Conservation (phyloP, 768 basidiomycete genomes). For the Amanita rubescens region DNA sequence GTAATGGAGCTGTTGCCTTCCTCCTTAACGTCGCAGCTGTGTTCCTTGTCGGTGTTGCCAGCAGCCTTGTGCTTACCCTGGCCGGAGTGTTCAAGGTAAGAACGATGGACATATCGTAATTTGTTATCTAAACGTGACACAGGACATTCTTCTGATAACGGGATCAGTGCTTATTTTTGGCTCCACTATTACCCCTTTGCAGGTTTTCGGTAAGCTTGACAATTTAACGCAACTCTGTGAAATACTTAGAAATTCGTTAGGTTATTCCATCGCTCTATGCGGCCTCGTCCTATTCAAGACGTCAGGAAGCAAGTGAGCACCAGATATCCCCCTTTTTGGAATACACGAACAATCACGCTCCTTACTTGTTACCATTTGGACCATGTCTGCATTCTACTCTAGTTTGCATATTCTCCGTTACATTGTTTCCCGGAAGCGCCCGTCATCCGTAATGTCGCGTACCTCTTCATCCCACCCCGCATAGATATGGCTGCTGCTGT, state of each 20-base stretch:
- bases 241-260: slow-evolving; percentile 24
- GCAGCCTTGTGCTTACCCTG: slow-evolving; percentile 83
- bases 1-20: slow-evolving; percentile 86
- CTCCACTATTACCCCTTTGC: slow-evolving; percentile 70
- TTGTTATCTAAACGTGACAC: slow-evolving; percentile 1
- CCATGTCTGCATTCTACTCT: neutral
- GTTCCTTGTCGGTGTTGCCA: slow-evolving; percentile 84
- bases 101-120: neutral
- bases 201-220: slow-evolving; percentile 63
- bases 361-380: neutral
- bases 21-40: slow-evolving; percentile 89
- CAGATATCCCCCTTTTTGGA: neutral
- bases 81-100: slow-evolving; percentile 89
- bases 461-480: neutral
- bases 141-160: slow-evolving; percentile 92
- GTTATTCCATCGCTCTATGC: slow-evolving; percentile 82
- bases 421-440: neutral
- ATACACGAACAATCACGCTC: neutral
- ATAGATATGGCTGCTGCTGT: neutral
- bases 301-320: slow-evolving; percentile 46
- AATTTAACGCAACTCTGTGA: neutral
- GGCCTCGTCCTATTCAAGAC: slow-evolving; percentile 87
- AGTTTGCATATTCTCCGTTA: neutral
- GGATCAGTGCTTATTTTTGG: slow-evolving; percentile 88
- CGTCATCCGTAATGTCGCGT: neutral